A percentile compares a stretch with the other conserved stretches of the same genome.
phyloP scores from a whole-genome alignment of 2,329 filamentous ascomycete genomes.

The Boeremia lycopersici region DNA sequence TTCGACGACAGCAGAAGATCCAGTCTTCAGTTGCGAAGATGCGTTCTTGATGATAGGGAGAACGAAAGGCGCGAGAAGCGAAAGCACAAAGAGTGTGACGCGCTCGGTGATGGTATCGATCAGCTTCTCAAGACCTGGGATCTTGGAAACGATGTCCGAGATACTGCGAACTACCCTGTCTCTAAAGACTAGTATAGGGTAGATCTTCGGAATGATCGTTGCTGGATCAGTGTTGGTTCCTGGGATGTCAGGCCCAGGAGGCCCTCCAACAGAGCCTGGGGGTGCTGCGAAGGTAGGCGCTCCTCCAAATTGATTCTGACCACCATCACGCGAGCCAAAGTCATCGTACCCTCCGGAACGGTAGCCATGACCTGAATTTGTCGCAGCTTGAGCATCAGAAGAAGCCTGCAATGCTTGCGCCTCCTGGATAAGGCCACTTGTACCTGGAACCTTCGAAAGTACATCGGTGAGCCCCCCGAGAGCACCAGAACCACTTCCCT shows the following conservation, averaged over 20 bases:
- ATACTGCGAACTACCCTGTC: conserved; percentile 92
- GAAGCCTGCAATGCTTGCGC: conserved; percentile 53
- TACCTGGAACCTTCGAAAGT: conserved; percentile 73
- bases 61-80: conserved; percentile 88
- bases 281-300: conserved; percentile 48
- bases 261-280: conserved; percentile 52
- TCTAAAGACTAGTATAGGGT: conserved; percentile 91
- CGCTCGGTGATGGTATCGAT: conserved; percentile 94
- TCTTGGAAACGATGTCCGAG: conserved; percentile 83
- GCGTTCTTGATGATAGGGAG: conserved; percentile 89
- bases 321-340: conserved; percentile 46
- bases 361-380: conserved; percentile 51
- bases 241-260: conserved; percentile 63
- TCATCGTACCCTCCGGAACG: conserved; percentile 49
- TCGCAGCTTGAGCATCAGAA: conserved; percentile 55
- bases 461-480: conserved; percentile 66
- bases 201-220: conserved; percentile 68
- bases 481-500: conserved; percentile 38
- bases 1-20: conserved; percentile 73
- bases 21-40: conserved; percentile 82
- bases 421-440: conserved; percentile 54
- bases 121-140: conserved; percentile 87
- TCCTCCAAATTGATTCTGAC: conserved; percentile 48
- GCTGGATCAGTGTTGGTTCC: conserved; percentile 78
- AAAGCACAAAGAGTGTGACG: conserved; percentile 88